A percentile compares a stretch with the other conserved stretches of the same genome.
These are phyloP conservation scores for Aspergillus brasiliensis DNA, from an alignment of 2,329 filamentous ascomycete species.

Conservation along the genomic window DNA sequence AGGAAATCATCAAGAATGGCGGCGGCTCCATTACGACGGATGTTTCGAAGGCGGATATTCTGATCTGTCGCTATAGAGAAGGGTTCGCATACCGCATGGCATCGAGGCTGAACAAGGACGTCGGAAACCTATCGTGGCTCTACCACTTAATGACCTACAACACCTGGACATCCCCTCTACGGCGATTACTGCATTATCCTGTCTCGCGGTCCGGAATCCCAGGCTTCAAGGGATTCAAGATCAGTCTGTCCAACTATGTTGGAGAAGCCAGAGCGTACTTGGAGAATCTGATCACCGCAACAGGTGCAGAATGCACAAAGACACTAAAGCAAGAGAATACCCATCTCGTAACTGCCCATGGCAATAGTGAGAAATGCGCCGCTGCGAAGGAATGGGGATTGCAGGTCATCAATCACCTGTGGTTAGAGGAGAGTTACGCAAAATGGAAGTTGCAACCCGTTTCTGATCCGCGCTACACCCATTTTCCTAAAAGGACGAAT, in stretches of 20 bases:
- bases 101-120: constrained; percentile 74
- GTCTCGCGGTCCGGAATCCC: constrained; percentile 74
- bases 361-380: constrained; percentile 86
- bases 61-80: constrained; percentile 84
- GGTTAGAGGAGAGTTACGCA: constrained; percentile 96
- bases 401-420: constrained; percentile 87
- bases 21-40: constrained; percentile 69
- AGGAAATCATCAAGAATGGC: constrained; percentile 69
- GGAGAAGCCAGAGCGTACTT: constrained; percentile 92
- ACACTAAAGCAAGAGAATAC: constrained; percentile 95
- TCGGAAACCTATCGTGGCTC: constrained; percentile 92
- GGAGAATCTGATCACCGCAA: constrained; percentile 83
- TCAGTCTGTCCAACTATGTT: constrained; percentile 94
- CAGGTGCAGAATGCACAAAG: constrained; percentile 88
- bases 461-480: constrained; percentile 74
- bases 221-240: constrained; percentile 73
- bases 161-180: constrained; percentile 81
- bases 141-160: constrained; percentile 89
- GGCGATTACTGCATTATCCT: constrained; percentile 86
- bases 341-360: constrained; percentile 88
- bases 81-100: constrained; percentile 77
- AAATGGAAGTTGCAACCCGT: constrained; percentile 76
- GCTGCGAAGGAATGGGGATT: constrained; percentile 93
- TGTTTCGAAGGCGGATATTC: constrained; percentile 74
- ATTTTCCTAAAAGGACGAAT: constrained; percentile 88